Conservation (phyloP, 2,329 filamentous ascomycete species). For the Sporothrix luriei region DNA sequence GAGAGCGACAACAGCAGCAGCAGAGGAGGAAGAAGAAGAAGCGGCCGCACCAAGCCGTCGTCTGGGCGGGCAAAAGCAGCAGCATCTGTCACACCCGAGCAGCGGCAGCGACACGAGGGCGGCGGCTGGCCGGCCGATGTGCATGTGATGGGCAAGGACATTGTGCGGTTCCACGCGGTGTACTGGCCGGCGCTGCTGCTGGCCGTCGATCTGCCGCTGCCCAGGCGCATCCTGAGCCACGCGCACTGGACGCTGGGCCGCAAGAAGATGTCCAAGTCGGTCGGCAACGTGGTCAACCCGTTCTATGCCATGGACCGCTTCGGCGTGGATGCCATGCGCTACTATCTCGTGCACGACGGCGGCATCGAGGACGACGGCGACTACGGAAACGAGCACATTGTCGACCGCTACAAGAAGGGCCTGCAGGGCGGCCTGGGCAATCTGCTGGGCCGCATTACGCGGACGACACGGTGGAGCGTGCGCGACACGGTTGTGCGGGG, state of each 20-base stretch:
- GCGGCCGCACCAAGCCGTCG: neutral
- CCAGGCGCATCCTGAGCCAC: constrained; percentile 80
- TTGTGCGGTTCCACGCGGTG: constrained; percentile 91
- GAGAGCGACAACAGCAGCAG: neutral
- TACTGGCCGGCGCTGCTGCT: constrained; percentile 98
- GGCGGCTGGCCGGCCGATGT: constrained; percentile 87
- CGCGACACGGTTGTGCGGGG: constrained; percentile 54
- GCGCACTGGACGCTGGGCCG: constrained; percentile 93
- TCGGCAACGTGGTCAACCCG: constrained; percentile 92
- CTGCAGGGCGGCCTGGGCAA: constrained; percentile 81
- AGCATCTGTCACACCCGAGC: constrained; percentile 47
- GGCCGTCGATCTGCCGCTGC: constrained; percentile 77
- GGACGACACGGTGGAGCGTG: constrained; percentile 70
- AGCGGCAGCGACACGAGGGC: constrained; percentile 39
- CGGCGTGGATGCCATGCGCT: constrained; percentile 84
- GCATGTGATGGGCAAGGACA: constrained; percentile 95
- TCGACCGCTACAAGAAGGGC: constrained; percentile 75
- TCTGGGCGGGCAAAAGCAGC: neutral
- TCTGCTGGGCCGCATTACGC: constrained; percentile 69
- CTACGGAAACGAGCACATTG: constrained; percentile 79
- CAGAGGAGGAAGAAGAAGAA: neutral
- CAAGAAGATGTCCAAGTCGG: constrained; percentile 95
- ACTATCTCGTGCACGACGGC: constrained; percentile 81
- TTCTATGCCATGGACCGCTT: constrained; percentile 89
- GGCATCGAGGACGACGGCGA: constrained; percentile 76